These are phyloP conservation scores for Podospora sp. DNA, from an alignment of 495 filamentous ascomycete genomes.

Conservation along the genomic window DNA sequence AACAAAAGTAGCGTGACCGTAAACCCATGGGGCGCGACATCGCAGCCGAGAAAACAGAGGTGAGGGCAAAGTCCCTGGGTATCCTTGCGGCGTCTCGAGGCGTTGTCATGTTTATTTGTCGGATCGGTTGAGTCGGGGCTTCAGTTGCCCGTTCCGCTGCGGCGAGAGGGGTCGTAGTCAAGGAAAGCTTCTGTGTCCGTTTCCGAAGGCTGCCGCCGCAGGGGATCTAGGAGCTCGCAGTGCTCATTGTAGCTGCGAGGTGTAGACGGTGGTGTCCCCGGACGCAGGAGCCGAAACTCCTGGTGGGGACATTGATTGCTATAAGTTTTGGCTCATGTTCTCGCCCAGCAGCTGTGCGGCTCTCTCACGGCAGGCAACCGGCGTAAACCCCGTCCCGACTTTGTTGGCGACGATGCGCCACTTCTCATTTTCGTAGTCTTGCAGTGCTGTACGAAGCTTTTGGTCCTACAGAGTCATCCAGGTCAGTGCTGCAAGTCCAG, in stretches of 20 bases:
- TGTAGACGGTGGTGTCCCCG: slow-evolving; percentile 51
- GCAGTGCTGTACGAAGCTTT: slow-evolving; percentile 74
- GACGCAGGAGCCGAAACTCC: slow-evolving; percentile 55
- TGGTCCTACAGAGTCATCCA: slow-evolving; percentile 58
- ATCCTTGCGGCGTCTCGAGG: neutral
- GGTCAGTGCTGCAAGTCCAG: neutral
- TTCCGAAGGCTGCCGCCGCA: neutral
- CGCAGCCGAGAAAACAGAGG: neutral
- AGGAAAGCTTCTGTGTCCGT: neutral
- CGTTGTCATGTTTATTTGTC: neutral
- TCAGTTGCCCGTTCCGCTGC: neutral
- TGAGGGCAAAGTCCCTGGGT: neutral
- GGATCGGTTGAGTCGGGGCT: neutral
- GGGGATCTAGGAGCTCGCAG: slow-evolving; percentile 12
- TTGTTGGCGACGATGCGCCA: slow-evolving; percentile 88
- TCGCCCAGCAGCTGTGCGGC: slow-evolving; percentile 60
- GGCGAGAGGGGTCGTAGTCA: neutral
- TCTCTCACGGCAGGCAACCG: slow-evolving; percentile 80
- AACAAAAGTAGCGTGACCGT: neutral
- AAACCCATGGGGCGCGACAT: neutral
- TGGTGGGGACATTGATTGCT: slow-evolving; percentile 58
- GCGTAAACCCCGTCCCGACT: slow-evolving; percentile 82
- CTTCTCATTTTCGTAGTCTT: slow-evolving; percentile 87
- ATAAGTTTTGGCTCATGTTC: slow-evolving; percentile 40
- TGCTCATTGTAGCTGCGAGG: slow-evolving; percentile 44